Evolutionary conservation across 2,329 filamentous ascomycete genomes (phyloP), one percentile per base, ranked within the genome.

Genomic region (Paraphaeosphaeria minitans): DNA sequence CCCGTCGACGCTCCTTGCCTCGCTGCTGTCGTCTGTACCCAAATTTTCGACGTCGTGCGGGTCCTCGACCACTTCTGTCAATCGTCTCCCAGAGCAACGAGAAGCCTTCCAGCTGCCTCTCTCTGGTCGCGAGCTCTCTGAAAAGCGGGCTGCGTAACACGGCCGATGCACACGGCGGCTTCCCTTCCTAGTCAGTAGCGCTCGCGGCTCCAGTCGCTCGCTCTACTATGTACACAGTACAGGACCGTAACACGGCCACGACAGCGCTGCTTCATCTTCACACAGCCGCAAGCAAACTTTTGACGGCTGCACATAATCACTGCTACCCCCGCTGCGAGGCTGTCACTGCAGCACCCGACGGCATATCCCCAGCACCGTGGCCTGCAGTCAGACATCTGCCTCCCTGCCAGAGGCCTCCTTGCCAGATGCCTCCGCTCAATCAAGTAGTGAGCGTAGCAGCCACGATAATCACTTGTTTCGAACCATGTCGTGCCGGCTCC

Each of bases 281-380:
- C 69, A 71, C 61, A 68, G 59, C 66, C 63, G 64, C 33, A 58
- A 71, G 72, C 71, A 74, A 73, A 74, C 71, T 71, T 67, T 66
- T 59, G 58, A 62, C n/a, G n/a, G n/a, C 62, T 49, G 63, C 56
- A 59, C 24, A 53, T 53, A 43, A 49, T 56, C 48, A 48, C 57
- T 48, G 57, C 64, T 63, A 64, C 58, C 63, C 55, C 62, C 64
- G 59, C 63, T 64, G 64, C 65, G 37, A 39, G 37, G 14, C 37
- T 39, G 63, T 70, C 63, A 70, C 69, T 66, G 66, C 71, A 63
- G 47, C 46, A 47, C 53, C 24, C 39, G 45, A 52, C 50, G 54
- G 47, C 42, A 57, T 22, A 39, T 19, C 42, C 47, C 41, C 49
- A 51, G 42, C 49, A 51, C 21, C 45, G 24, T 33, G 50, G n/a